Conservation (phyloP, 805 yeast species). For the Nakazawaea molendinolei region DNA sequence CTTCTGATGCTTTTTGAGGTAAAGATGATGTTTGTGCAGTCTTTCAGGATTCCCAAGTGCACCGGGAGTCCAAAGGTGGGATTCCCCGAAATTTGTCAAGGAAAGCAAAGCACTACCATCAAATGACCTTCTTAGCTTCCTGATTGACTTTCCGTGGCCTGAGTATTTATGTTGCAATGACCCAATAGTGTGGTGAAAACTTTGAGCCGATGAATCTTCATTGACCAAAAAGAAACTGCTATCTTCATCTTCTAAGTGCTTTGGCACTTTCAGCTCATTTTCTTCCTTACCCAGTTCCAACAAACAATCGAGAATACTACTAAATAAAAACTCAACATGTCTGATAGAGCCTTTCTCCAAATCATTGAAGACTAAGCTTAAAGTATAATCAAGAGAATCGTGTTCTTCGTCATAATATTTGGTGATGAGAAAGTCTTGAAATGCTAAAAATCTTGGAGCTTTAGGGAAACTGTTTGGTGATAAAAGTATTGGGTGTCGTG, state of each 20-base stretch:
- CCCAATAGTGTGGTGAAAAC: no score
- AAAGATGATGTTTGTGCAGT: constrained; percentile 3
- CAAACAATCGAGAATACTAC: constrained; percentile 20
- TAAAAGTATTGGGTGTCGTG: constrained; percentile 12
- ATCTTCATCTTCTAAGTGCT: background rate
- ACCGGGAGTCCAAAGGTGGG: constrained; percentile 51
- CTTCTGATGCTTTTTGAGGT: background rate
- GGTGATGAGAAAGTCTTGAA: constrained; percentile 20
- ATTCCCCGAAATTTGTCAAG: constrained; percentile 54
- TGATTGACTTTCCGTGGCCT: constrained; percentile 82
- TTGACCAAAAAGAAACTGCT: background rate
- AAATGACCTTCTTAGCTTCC: constrained; percentile 55
- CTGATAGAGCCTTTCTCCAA: constrained; percentile 26
- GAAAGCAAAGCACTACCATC: constrained; percentile 59
- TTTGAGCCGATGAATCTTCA: no score
- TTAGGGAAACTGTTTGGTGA: constrained; percentile 23
- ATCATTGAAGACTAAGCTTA: constrained; percentile 42
- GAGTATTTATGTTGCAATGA: constrained; percentile 53
- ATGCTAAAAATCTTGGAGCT: constrained; percentile 17
- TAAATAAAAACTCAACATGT: constrained; percentile 25
- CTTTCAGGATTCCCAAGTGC: constrained; percentile 15
- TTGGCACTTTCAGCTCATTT: background rate
- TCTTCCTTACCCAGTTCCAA: no score
- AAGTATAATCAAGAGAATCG: constrained; percentile 16
- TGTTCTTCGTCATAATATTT: constrained; percentile 2